Evolutionary conservation across 1,284 basidiomycete genomes (phyloP).

Genomic region (Fomes fomentarius): DNA sequence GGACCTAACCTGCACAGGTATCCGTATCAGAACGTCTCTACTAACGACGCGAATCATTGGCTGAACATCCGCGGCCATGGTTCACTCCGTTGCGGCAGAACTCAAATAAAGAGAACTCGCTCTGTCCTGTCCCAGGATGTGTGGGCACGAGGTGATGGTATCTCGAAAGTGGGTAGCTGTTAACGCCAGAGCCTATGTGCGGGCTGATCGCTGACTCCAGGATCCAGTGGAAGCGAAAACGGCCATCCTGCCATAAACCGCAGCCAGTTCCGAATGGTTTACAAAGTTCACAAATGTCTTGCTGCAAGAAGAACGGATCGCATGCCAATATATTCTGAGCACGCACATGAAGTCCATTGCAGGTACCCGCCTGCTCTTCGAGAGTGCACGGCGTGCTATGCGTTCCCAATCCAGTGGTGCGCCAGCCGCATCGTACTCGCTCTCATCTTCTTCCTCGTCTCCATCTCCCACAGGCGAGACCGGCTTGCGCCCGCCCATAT

Average conservation of each 20-base stretch:
- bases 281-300: no score
- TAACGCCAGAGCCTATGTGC: no score
- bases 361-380: constrained; percentile 74
- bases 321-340: not conserved
- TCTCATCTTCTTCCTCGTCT: constrained; percentile 43
- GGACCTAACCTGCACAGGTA: constrained; percentile 67
- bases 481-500: constrained; percentile 70
- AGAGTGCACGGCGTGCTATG: constrained; percentile 73
- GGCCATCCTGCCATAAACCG: not conserved
- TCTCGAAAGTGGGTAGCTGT: not conserved
- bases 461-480: constrained; percentile 17
- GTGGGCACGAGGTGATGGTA: no score
- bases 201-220: not conserved
- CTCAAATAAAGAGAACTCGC: no score
- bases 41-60: no score
- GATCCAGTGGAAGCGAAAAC: not conserved
- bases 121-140: no score
- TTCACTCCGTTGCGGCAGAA: no score
- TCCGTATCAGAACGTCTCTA: no score
- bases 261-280: no score
- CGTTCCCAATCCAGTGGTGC: constrained; percentile 68
- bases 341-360: constrained; percentile 81
- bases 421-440: constrained; percentile 47
- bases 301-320: not conserved
- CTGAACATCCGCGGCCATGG: no score